Conservation (phyloP, 2,329 filamentous ascomycete species). For the Aspergillus nomiae region DNA sequence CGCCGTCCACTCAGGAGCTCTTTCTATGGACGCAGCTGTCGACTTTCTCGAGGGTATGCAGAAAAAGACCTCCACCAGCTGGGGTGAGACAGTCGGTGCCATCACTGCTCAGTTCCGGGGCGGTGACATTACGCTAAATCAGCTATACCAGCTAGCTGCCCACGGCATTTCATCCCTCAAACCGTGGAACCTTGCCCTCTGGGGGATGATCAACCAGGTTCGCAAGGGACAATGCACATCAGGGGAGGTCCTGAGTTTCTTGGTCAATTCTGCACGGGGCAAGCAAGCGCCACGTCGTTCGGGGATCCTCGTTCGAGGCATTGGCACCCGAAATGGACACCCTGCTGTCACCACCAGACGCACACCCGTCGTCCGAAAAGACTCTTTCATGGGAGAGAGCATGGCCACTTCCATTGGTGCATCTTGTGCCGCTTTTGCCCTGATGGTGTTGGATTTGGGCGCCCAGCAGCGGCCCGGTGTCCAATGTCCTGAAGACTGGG, state of each 20-base stretch:
- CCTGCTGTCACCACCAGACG: not conserved
- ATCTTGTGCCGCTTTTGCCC: slow-evolving; percentile 16
- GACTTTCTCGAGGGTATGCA: not conserved
- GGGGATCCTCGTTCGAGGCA: not conserved
- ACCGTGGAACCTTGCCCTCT: not conserved
- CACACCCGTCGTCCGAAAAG: not conserved
- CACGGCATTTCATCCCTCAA: not conserved
- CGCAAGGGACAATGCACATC: not conserved
- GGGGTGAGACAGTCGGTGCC: not conserved
- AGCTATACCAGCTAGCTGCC: not conserved
- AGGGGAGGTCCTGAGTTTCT: not conserved
- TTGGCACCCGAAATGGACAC: not conserved
- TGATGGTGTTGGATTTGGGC: slow-evolving; percentile 16
- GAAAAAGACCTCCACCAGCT: not conserved
- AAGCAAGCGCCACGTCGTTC: not conserved
- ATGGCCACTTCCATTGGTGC: slow-evolving; percentile 17
- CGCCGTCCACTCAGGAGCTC: not conserved
- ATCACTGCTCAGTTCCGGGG: not conserved
- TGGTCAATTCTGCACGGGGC: not conserved
- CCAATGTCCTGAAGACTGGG: slow-evolving; percentile 20
- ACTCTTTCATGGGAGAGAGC: not conserved
- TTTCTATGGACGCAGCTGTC: not conserved
- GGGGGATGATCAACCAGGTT: not conserved
- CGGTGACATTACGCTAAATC: not conserved
- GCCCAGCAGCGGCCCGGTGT: slow-evolving; percentile 10